These are phyloP conservation scores for Metarhizium album DNA, from an alignment of 2,329 filamentous ascomycete species.

Conservation along the genomic window DNA sequence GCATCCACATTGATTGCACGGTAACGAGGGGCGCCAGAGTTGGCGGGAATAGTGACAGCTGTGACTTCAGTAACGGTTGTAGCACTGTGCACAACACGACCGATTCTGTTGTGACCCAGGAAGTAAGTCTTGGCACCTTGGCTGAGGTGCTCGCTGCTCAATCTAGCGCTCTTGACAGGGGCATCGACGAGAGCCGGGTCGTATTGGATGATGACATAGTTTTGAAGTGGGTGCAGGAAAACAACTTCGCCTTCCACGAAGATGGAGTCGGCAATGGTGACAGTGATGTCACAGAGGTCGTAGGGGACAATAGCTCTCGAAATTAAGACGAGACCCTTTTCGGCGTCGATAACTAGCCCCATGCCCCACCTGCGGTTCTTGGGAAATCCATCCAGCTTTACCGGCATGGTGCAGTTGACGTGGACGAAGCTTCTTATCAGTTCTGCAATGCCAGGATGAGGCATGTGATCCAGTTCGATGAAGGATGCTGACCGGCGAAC, in stretches of 20 bases:
- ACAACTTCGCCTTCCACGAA: slow-evolving; percentile 89
- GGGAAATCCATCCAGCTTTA: slow-evolving; percentile 97
- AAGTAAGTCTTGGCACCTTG: slow-evolving; percentile 94
- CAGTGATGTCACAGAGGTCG: slow-evolving; percentile 88
- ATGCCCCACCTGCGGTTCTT: slow-evolving; percentile 91
- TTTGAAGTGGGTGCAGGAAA: slow-evolving; percentile 92
- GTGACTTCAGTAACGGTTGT: slow-evolving; percentile 96
- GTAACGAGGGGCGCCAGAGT: slow-evolving; percentile 82
- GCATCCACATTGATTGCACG: slow-evolving; percentile 92
- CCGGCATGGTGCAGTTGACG: slow-evolving; percentile 82
- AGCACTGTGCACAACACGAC: slow-evolving; percentile 84
- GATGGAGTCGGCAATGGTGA: slow-evolving; percentile 94
- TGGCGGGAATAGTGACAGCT: slow-evolving; percentile 90
- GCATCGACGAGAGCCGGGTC: slow-evolving; percentile 89
- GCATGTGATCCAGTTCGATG: slow-evolving; percentile 80
- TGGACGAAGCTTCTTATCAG: slow-evolving; percentile 92
- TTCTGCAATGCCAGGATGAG: slow-evolving; percentile 82
- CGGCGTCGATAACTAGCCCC: slow-evolving; percentile 93
- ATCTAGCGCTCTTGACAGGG: slow-evolving; percentile 77
- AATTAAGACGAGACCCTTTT: slow-evolving; percentile 88
- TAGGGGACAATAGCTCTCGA: slow-evolving; percentile 92
- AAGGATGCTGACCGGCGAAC: slow-evolving; percentile 75
- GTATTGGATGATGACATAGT: slow-evolving; percentile 93
- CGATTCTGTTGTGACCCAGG: slow-evolving; percentile 95
- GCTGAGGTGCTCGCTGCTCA: slow-evolving; percentile 72